Evolutionary conservation across 331 rosid species (phyloP).

Genomic region (Rhamnella rubrinervis): DNA sequence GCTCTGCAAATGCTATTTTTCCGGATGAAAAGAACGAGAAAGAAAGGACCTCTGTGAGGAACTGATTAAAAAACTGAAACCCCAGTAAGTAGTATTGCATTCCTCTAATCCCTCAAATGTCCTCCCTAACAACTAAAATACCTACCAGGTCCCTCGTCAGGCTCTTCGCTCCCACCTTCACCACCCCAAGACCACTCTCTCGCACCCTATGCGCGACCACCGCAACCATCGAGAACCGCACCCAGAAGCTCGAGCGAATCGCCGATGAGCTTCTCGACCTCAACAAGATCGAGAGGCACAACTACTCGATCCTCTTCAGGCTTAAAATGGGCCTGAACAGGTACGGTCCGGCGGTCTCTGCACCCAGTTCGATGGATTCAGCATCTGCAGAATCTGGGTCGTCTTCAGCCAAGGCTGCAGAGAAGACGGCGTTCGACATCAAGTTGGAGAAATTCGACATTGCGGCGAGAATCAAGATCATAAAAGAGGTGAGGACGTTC

Average conservation of each 20-base stretch:
- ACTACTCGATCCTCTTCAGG: conserved; percentile 60
- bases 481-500: conserved; percentile 35
- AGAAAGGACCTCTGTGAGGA: background rate
- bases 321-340: conserved; percentile 63
- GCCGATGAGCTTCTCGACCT: conserved; percentile 54
- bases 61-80: too few species aligned
- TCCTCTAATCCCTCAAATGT: conserved; percentile 6
- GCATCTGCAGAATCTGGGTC: conserved; percentile 28
- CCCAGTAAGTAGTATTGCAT: background rate
- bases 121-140: conserved; percentile 17
- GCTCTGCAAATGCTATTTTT: background rate
- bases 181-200: background rate
- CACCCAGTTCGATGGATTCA: conserved; percentile 13
- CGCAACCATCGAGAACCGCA: conserved; percentile 24
- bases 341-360: conserved; percentile 48
- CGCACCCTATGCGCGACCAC: conserved; percentile 35
- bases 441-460: conserved; percentile 35
- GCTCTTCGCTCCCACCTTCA: conserved; percentile 11
- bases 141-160: conserved; percentile 17
- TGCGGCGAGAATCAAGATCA: conserved; percentile 35
- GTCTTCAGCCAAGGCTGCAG: conserved; percentile 19
- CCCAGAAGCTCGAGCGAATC: conserved; percentile 50
- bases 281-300: conserved; percentile 52
- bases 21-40: background rate
- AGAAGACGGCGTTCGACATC: conserved; percentile 31